A percentile compares a stretch with the other conserved stretches of the same genome.
Conservation (phyloP, 148 eudicot genomes). For the Vaccinium vitisidaea region DNA sequence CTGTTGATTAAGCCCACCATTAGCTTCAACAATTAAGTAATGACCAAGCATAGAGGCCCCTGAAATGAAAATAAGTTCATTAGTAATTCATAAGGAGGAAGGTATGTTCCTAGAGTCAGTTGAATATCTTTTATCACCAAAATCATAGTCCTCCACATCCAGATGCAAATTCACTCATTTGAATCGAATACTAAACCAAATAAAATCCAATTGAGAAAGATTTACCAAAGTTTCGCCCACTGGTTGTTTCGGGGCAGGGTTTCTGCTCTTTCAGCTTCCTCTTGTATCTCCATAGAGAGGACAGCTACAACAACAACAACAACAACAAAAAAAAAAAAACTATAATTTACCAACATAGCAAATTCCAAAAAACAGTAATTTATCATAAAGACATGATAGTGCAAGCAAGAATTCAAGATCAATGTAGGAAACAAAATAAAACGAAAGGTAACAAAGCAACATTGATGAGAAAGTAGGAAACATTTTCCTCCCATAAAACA, state of each 20-base stretch:
- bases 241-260: constrained; percentile 27
- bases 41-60: constrained; percentile 30
- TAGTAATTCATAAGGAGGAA: background rate
- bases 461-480: background rate
- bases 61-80: constrained; percentile 20
- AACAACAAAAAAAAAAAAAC: constrained; percentile 19
- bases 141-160: background rate
- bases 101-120: background rate
- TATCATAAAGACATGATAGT: background rate
- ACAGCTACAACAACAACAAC: constrained; percentile 28
- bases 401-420: background rate
- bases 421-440: too few species aligned
- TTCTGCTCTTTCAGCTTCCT: constrained; percentile 49
- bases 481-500: background rate
- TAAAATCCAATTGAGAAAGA: background rate
- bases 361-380: background rate
- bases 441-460: too few species aligned
- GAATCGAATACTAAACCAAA: background rate
- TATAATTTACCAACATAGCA: background rate
- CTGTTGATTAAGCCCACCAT: constrained; percentile 93
- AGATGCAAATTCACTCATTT: background rate
- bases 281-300: constrained; percentile 47
- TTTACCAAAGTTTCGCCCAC: constrained; percentile 24
- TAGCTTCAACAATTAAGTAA: constrained; percentile 75
- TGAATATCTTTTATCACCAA: background rate